Base-by-base conservation (phyloP, 2,329 filamentous ascomycete species). In the Parasarocladium wereldwijsianum region DNA sequence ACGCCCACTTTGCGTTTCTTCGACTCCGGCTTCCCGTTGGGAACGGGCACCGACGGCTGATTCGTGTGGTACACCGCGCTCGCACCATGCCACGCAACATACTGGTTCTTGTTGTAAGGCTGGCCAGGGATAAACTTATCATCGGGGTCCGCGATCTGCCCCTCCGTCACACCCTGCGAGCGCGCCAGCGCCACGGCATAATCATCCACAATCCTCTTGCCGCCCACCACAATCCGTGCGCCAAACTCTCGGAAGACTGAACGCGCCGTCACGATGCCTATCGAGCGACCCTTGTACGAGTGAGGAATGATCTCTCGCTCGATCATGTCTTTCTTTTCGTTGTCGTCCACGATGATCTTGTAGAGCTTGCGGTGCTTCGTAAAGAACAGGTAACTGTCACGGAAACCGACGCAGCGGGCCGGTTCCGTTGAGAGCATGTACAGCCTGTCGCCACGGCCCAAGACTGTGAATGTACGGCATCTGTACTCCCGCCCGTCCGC, bases 341-440 rank as follows among this genome's bases (percentile, higher is more conserved):
- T 79, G 40, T 98, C 90, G 43, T 86, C 85, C 33, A 96, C 83
- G 44, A 98, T 93, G 46, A 98, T 93, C 61, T 98, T 98, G 69
- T 85, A 90, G 10, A 98, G 76, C 45, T 85, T 77, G 50, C 82
- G 81, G 56, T 98, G 90, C 57, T 96, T 98, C 39, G 90, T 92
- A 64, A 98, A 98, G 66, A 98, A 94, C 16, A 98, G 71, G 49
- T 98, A 98, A 39, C 86, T 94, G 62, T 98, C 90, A 41, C 90
- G 71, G 65, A 98, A 98, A 11, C 90, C 90, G 32, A 93, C 86
- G 46, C 90, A 96, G 40, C 90, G 80, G 15, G 90, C 90, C 5
- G 90, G 92, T 49, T 98, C 90, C 4, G 90, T 98, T 3, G 90
- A 96, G 55, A 98, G 60, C 90, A 98, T 98, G 70, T 98, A 98